These are phyloP conservation scores for Russula earlei DNA, from an alignment of 768 basidiomycete species.

Conservation along the genomic window DNA sequence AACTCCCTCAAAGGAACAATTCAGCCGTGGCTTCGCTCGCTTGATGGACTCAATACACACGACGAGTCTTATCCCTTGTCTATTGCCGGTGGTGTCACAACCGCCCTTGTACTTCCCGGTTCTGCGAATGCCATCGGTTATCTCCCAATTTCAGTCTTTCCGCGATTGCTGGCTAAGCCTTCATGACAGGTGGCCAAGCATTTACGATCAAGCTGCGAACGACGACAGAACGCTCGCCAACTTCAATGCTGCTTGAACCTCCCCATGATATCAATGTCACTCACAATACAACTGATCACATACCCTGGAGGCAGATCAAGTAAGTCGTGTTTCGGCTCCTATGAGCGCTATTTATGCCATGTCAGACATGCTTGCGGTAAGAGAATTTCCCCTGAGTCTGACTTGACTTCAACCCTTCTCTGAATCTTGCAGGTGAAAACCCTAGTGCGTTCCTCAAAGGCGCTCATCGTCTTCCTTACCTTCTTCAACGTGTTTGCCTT, in stretches of 20 bases:
- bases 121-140: slow-evolving; percentile 32
- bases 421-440: slow-evolving; percentile 42
- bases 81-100: slow-evolving; percentile 76
- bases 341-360: background rate
- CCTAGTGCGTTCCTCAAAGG: slow-evolving; percentile 28
- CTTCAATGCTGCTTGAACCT: slow-evolving; percentile 68
- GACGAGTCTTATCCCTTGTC: slow-evolving; percentile 61
- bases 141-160: background rate
- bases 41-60: slow-evolving; percentile 77
- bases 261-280: slow-evolving; percentile 52
- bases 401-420: background rate
- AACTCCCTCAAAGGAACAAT: slow-evolving; percentile 37
- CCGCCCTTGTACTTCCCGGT: slow-evolving; percentile 67
- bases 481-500: background rate
- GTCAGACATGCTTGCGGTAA: slow-evolving; percentile 52
- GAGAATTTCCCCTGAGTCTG: background rate
- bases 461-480: background rate
- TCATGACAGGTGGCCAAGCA: slow-evolving; percentile 53
- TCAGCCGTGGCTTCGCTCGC: slow-evolving; percentile 62
- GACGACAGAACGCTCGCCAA: slow-evolving; percentile 59
- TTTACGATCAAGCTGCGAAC: slow-evolving; percentile 71
- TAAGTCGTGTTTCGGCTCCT: slow-evolving; percentile 24
- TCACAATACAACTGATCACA: slow-evolving; percentile 33
- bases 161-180: background rate
- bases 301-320: slow-evolving; percentile 75